Percentiles rank a stretch among this genome's conserved stretches.
phyloP scores from a whole-genome alignment of 1,139 yeast species.

The Magnusiomyces magnusii region DNA sequence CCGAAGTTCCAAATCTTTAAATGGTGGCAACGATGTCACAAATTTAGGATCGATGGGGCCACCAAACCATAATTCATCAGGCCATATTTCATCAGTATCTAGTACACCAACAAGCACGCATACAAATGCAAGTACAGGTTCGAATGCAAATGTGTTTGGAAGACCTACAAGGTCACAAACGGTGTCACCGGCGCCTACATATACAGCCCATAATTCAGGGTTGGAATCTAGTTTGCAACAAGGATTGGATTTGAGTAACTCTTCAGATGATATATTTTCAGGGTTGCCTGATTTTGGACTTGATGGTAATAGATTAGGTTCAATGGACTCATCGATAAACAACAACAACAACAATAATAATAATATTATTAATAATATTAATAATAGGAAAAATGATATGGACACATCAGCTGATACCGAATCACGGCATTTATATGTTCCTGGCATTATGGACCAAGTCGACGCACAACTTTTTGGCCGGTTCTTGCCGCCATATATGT shows the following conservation, averaged over 20 bases:
- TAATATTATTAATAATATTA: neutral
- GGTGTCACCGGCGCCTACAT: neutral
- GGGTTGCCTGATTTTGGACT: neutral
- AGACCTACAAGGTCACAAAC: neutral
- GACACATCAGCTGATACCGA: neutral
- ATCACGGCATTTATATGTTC: conserved; percentile 41
- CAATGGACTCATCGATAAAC: too few species aligned
- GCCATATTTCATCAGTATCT: neutral
- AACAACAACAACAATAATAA: neutral
- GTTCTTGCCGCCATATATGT: conserved; percentile 77
- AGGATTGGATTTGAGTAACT: neutral
- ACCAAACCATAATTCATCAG: neutral
- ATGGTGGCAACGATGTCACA: neutral
- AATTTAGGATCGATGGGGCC: neutral
- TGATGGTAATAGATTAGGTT: too few species aligned
- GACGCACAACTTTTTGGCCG: conserved; percentile 81
- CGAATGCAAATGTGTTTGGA: neutral
- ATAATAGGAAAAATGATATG: neutral
- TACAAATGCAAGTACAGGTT: neutral
- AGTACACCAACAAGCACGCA: neutral
- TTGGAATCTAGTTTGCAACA: neutral
- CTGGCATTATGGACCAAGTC: conserved; percentile 75
- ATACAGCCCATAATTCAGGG: neutral
- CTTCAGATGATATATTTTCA: neutral
- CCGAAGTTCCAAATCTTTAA: neutral